Base-by-base conservation (phyloP, 208 protist genomes). In the Crithidia bombi region DNA sequence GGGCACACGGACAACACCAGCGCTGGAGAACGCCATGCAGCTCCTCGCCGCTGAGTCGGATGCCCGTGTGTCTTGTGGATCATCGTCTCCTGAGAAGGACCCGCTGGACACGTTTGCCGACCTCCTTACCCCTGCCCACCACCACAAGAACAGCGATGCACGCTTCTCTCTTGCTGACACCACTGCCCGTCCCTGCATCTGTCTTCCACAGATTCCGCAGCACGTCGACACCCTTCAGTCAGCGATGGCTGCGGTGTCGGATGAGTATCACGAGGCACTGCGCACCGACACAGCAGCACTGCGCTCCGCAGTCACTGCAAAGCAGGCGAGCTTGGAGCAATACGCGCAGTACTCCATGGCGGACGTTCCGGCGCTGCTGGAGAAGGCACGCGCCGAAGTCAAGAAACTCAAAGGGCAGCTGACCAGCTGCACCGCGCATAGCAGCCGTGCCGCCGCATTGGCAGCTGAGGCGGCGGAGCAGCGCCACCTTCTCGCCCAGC, bases 291-390 rank as follows among this genome's bases (percentile, higher is more conserved):
- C 46, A 1, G 47, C 41, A n/a, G 7, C 23, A 0, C 12, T 54
- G 49, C 71, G 71, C 0, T 7, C 56, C 1, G 15, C 0, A 1
- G 32, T 77, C 5, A 28, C 44, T 38, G n/a, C 26, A n/a, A 69
- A 25, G 57, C 75, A 73, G 38, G 75, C 74, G 43, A 74, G 26
- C 15, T 39, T 93, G 12, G 83, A 89, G 9, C 85, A 76, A 73
- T 93, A 88, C 57, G 75, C 78, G 3, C 82, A 85, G 57, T 82
- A 85, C 50, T 74, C 56, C 41, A 74, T 90, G 52, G 65, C 69
- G 7, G 72, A 75, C 35, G 75, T 79, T 0, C 66, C 72, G 4
- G 75, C 65, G 5, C 69, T 86, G 26, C 62, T 91, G 25, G 77
- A 79, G 63, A 55, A 79, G 35, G 49, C 75, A 33, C 69, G 65